Evolutionary conservation across 495 filamentous ascomycete species (phyloP), one percentile per base, ranked within the genome.

Genomic region (Glonium stellatum): DNA sequence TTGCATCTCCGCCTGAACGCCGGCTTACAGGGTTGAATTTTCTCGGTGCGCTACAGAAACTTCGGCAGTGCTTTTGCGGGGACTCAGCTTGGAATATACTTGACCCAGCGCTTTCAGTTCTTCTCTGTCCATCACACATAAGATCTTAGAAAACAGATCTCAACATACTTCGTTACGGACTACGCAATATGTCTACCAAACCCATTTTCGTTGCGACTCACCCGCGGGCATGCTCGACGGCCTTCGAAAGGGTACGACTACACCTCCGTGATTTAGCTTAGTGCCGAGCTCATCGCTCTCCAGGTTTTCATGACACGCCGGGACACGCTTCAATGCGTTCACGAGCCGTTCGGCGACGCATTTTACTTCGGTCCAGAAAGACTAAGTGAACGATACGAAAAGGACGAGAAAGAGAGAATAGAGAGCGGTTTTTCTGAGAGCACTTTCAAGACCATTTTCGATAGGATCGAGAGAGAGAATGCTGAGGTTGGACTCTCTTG

Each of bases 311-410:
- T 98, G 93, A 96, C 92, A 62, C 84, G 87, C 60, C 77, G 78
- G 25, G 87, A 92, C 61, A 86, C 78, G 23, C 80, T 98, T 31
- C 76, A 82, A 62, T 95, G 90, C 71, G 74, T 92, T 64, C 93
- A 98, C 70, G 93, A 98, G 72, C 93, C 93, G 0, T 97, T 97
- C 66, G 93, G 93, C 15, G 93, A 98, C 70, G 88, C 91, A 58
- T 98, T 89, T 73, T 97, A 98, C 74, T 97, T 85, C 67, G 92
- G 92, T 23, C 90, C 91, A 0, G 93, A 98, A 74, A 78, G 90
- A 46, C 79, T 97, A 57, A 85, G 85, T 65, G 73, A 79, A 41
- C 78, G 92, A 65, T 98, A 86, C 63, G 84, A 82, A 56, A 68
- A 87, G 27, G 88, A 97, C 67, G 83, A 86, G 69, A 74, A 82